Percentiles rank a stretch among this genome's conserved stretches.
These are phyloP conservation scores for Fusarium pseudograminearum DNA, from an alignment of 2,329 filamentous ascomycete genomes.

Conservation along the genomic window DNA sequence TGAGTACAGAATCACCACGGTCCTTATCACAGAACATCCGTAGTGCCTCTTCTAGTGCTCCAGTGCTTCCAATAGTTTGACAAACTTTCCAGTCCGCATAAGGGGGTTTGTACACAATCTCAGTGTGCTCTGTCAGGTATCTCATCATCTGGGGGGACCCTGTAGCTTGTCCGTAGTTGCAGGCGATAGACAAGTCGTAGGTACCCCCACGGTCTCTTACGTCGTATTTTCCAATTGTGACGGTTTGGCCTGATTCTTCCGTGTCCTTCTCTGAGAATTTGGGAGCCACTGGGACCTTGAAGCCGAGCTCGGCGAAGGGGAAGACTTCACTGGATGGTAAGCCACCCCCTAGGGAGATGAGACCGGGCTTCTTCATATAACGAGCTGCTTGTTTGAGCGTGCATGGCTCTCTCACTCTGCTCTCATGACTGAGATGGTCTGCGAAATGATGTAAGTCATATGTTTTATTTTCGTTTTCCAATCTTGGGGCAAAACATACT, in stretches of 20 bases:
- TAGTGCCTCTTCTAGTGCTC: constrained; percentile 83
- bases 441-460: constrained; percentile 23
- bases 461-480: background rate
- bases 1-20: constrained; percentile 81
- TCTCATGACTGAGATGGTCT: constrained; percentile 73
- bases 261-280: constrained; percentile 78
- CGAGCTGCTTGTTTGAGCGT: constrained; percentile 87
- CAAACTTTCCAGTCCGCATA: constrained; percentile 92
- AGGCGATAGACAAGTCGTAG: constrained; percentile 84
- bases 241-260: constrained; percentile 66
- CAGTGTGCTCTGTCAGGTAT: constrained; percentile 94
- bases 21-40: constrained; percentile 80
- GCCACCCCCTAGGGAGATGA: constrained; percentile 94
- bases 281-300: constrained; percentile 78
- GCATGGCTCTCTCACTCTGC: constrained; percentile 69
- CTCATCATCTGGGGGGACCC: constrained; percentile 89
- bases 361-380: constrained; percentile 81
- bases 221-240: constrained; percentile 87
- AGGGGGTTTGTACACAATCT: constrained; percentile 86
- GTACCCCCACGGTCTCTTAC: constrained; percentile 66
- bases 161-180: constrained; percentile 92
- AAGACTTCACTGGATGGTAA: constrained; percentile 91
- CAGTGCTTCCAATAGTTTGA: constrained; percentile 88
- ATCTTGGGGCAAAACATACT: constrained; percentile 66
- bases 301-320: constrained; percentile 82